Conservation (phyloP, 2,329 filamentous ascomycete species). For the Helotiales sp. region DNA sequence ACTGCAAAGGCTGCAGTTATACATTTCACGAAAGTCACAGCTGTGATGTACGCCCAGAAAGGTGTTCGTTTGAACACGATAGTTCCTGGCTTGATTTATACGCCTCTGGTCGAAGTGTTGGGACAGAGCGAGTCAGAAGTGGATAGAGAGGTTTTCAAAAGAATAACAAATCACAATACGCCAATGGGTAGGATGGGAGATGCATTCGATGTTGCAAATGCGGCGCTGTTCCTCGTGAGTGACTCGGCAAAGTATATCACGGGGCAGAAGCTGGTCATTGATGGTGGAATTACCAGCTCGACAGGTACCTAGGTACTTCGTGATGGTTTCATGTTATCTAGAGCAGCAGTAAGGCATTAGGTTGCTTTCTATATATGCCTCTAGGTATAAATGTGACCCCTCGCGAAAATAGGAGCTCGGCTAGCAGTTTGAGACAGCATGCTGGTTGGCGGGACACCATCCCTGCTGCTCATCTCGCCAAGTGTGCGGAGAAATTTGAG, state of each 20-base stretch:
- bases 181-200: slow-evolving; percentile 61
- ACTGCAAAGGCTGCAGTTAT: slow-evolving; percentile 53
- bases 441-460: too few species aligned
- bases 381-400: too few species aligned
- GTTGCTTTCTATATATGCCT: too few species aligned
- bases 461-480: too few species aligned
- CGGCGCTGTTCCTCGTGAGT: slow-evolving; percentile 55
- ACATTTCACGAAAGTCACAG: slow-evolving; percentile 50
- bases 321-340: too few species aligned
- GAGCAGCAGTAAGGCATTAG: too few species aligned
- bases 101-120: slow-evolving; percentile 48
- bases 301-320: too few species aligned
- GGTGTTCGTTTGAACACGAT: slow-evolving; percentile 54
- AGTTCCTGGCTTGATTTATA: slow-evolving; percentile 57
- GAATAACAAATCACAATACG: slow-evolving; percentile 54
- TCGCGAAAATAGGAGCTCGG: too few species aligned
- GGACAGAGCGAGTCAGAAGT: too few species aligned
- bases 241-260: slow-evolving; percentile 59
- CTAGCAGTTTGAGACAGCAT: too few species aligned
- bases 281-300: slow-evolving; percentile 46
- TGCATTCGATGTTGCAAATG: slow-evolving; percentile 58
- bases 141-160: slow-evolving; percentile 48
- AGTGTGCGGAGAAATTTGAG: neutral
- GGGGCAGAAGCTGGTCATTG: slow-evolving; percentile 52
- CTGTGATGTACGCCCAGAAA: slow-evolving; percentile 49